Base-by-base conservation (phyloP, 1,284 basidiomycete species). In the Ceratobasidium sp. region DNA sequence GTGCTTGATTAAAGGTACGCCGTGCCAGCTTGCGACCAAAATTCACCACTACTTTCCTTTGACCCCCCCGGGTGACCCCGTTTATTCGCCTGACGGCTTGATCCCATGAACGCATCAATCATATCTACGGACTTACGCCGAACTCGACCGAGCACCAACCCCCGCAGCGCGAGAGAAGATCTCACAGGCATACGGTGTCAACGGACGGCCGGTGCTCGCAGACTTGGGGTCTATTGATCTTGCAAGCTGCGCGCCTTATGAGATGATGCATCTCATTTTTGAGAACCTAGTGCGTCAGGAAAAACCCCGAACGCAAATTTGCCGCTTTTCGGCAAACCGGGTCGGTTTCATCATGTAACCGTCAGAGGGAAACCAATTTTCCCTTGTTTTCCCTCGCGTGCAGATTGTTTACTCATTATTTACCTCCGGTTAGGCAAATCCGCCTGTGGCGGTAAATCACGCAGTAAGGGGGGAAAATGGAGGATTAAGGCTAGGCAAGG, bases 251-350 rank as follows among this genome's bases (percentile, higher is more conserved):
- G 79, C 77, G n/a, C 79, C 79, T 7, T 78, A 75, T 33, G 79
- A 80, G 17, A 70, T 79, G 23, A 80, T 80, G 79, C 79, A 80
- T 59, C 61, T 78, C 9, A 42, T 80, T 20, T 79, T 77, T 23
- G 78, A 80, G 44, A 80, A 80, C 44, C 64, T 80, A 1, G 56
- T 79, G 9, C 78, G 33, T 33, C 33, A 33, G 33, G 33, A 33
- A 33, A 33, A 33, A 33, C 33, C 33, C 33, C 33, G 33, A 33
- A 33, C 33, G 33, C 33, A 33, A 33, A 33, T 33, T 33, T 33
- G 33, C 33, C 33, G 33, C 33, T 33, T 33, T 33, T 33, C 33
- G 33, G 33, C 33, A 33, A 33, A 33, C 33, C 33, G 33, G 33
- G 33, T 33, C 33, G 33, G 33, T 33, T 33, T 33, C 33, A 33